Conservation (phyloP, 2,329 filamentous ascomycete genomes). For the Sclerotinia nivalis region DNA sequence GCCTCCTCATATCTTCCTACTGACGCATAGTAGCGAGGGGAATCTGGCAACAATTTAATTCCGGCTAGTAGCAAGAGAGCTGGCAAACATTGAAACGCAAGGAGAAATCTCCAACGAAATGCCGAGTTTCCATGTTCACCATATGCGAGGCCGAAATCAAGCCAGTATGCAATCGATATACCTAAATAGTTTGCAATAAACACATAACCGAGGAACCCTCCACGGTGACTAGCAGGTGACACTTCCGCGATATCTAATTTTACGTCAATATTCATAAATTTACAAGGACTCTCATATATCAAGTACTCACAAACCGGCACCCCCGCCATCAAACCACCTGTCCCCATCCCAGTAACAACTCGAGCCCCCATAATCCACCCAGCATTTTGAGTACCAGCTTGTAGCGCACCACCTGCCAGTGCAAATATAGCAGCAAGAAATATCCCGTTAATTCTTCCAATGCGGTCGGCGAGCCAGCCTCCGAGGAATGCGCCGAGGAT, state of each 20-base stretch:
- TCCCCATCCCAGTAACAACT: conserved; percentile 40
- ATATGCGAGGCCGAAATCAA: conserved; percentile 46
- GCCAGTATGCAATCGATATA: conserved; percentile 40
- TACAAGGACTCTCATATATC: no score
- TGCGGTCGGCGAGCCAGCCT: conserved; percentile 52
- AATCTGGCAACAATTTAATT: conserved; percentile 49
- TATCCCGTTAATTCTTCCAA: conserved; percentile 55
- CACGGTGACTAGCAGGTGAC: conserved; percentile 37
- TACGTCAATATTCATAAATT: neutral
- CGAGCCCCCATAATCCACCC: conserved; percentile 41
- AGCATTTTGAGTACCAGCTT: conserved; percentile 30
- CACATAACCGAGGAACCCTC: conserved; percentile 38
- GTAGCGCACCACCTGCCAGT: conserved; percentile 38
- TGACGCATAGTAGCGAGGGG: conserved; percentile 40
- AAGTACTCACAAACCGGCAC: conserved; percentile 33
- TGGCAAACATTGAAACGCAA: conserved; percentile 44
- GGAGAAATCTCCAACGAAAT: conserved; percentile 40
- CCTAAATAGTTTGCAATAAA: conserved; percentile 40
- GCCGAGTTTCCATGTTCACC: conserved; percentile 29
- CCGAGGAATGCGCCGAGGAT: conserved; percentile 41
- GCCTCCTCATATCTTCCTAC: conserved; percentile 26
- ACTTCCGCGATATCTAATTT: conserved; percentile 34
- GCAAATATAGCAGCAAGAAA: conserved; percentile 46
- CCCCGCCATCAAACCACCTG: conserved; percentile 41
- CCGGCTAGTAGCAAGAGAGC: conserved; percentile 45